Base-by-base conservation (phyloP, 148 eudicot genomes). In the Beta vulgaris region DNA sequence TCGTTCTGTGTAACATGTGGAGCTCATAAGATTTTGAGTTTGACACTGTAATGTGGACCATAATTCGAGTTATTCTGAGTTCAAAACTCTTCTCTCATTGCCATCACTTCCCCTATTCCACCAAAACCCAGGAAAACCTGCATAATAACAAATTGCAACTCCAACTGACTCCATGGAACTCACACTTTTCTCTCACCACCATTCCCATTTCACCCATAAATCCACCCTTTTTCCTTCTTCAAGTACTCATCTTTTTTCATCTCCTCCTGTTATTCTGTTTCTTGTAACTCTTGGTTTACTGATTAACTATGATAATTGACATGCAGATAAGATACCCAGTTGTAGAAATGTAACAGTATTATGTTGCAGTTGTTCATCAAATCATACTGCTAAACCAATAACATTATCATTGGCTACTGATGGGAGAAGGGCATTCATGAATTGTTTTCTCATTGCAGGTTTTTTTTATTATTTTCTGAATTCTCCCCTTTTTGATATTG, bases 361-460 rank as follows among this genome's bases (percentile, higher is more conserved):
- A 10, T 63, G 62, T 44, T 82, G 84, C 21, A 36, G 68, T 1
- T 82, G 62, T 74, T 82, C 81, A 69, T 60, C 66, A 69, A 71
- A 73, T 63, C 81, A 77, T 69, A 29, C 46, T 53, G 48, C 23
- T 7, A 61, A 61, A 25, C 12, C 66, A 2, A 40, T 60, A 2
- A 53, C 40, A 3, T 63, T 63, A 35, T 61, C 72, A 61, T 68
- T 69, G 67, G 29, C 60, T 53, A 64, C 23, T 78, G 69, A 74
- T 6, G 81, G 84, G 19, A 82, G 81, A 68, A 82, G 84, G 76
- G 73, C 79, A 28, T 64, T 82, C 43, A 55, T 82, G 48, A 71
- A 57, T 82, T 82, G 35, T 48, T 69, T 64, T 32, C 40, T 82
- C 0, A 14, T 74, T 26, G 72, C 84, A 78, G 81, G 84, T 79